Percentiles rank a stretch among this genome's conserved stretches.
phyloP scores from a whole-genome alignment of 306 rosid species.

The Castanea sativa region DNA sequence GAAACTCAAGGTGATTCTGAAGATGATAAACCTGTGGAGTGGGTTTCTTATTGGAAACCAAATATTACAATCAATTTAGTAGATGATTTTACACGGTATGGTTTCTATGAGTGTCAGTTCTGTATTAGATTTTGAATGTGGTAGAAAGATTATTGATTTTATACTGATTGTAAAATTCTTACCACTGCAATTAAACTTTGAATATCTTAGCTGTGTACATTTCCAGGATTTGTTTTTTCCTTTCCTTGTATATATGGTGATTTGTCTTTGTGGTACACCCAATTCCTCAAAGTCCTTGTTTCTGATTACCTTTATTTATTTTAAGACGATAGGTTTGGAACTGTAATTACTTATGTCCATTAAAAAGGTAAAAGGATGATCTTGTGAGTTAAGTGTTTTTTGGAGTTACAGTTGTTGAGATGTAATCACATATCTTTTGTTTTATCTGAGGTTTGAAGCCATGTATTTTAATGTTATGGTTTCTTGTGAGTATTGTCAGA shows the following conservation, averaged over 20 bases:
- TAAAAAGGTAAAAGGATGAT: background rate
- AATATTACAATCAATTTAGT: conserved; percentile 88
- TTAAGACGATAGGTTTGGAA: background rate
- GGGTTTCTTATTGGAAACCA: conserved; percentile 88
- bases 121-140: background rate
- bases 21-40: conserved; percentile 68
- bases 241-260: background rate
- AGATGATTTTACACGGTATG: conserved; percentile 85
- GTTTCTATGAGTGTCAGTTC: conserved; percentile 16
- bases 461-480: background rate
- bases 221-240: background rate
- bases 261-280: background rate
- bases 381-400: background rate
- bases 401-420: background rate
- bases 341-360: background rate
- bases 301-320: background rate
- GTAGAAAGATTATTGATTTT: background rate
- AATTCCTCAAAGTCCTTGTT: background rate
- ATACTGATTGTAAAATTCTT: background rate
- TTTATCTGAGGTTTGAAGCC: background rate
- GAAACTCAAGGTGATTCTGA: conserved; percentile 58
- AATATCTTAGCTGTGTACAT: background rate
- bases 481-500: background rate
- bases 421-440: background rate
- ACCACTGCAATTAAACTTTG: background rate